phyloP scores from a whole-genome alignment of 2,329 filamentous ascomycete species.

The Westerdykella aurantiaca region DNA sequence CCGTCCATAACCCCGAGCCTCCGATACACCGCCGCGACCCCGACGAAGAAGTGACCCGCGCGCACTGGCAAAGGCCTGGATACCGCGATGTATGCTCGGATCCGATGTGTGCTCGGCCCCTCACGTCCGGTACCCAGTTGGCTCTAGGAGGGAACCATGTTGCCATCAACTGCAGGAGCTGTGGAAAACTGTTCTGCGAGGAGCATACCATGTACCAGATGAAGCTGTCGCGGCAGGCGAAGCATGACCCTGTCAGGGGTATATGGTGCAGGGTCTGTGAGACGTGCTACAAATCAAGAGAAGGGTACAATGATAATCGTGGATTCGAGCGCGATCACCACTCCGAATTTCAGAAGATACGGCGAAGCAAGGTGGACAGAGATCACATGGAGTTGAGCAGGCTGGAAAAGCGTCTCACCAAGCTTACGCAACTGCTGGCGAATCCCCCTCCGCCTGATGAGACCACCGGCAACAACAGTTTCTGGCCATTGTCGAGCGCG shows the following conservation, averaged over 20 bases:
- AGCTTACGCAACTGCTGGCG: slow-evolving; percentile 77
- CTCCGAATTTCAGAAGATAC: slow-evolving; percentile 60
- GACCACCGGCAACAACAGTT: slow-evolving; percentile 41
- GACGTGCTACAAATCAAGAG: slow-evolving; percentile 96
- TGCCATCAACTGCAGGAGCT: slow-evolving; percentile 87
- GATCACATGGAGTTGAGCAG: slow-evolving; percentile 82
- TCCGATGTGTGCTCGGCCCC: slow-evolving; percentile 62
- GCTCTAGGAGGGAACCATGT: slow-evolving; percentile 73
- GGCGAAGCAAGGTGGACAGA: slow-evolving; percentile 74
- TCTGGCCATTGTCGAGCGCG: slow-evolving; percentile 54
- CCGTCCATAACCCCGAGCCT: slow-evolving; percentile 26
- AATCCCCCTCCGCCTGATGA: slow-evolving; percentile 63
- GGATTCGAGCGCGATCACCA: slow-evolving; percentile 67
- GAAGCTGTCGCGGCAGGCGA: slow-evolving; percentile 84
- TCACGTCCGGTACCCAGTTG: slow-evolving; percentile 42
- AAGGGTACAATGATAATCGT: slow-evolving; percentile 88
- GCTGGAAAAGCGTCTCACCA: slow-evolving; percentile 85
- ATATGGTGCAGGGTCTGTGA: slow-evolving; percentile 95
- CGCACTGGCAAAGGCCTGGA: slow-evolving; percentile 80
- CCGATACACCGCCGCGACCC: slow-evolving; percentile 55
- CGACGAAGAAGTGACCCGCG: slow-evolving; percentile 79
- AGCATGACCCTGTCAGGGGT: slow-evolving; percentile 83
- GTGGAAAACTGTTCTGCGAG: slow-evolving; percentile 90
- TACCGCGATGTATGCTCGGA: slow-evolving; percentile 79
- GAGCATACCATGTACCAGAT: slow-evolving; percentile 99